Conservation (phyloP, 2,329 filamentous ascomycete species). For the Plectosphaerella plurivora region DNA sequence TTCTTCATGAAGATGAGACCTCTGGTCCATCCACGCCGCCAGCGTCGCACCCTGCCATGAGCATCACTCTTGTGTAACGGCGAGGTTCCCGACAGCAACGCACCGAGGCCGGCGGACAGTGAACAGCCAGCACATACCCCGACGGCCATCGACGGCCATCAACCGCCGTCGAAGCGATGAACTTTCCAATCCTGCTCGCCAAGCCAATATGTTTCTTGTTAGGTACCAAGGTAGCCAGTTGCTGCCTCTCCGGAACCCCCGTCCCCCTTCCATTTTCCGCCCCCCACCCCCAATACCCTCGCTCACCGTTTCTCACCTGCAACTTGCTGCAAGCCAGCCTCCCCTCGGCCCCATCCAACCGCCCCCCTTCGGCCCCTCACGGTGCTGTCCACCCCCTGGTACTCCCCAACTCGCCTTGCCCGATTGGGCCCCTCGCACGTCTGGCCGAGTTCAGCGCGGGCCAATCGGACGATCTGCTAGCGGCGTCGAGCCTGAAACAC, state of each 20-base stretch:
- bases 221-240: no score
- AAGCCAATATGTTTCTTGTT: no score
- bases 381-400: conserved; percentile 5
- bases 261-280: background rate
- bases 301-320: conserved; percentile 5
- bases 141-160: no score
- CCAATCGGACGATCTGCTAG: background rate
- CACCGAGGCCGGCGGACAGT: no score
- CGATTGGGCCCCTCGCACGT: background rate
- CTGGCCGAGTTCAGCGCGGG: background rate
- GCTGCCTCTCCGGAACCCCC: background rate
- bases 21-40: background rate
- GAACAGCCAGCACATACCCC: no score
- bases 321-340: conserved; percentile 4
- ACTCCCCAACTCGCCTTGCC: background rate
- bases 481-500: background rate
- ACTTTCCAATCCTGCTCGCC: no score
- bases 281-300: background rate
- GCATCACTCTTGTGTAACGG: no score
- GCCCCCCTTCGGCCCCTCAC: background rate
- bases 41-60: background rate
- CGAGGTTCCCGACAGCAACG: no score
- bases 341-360: background rate
- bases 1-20: background rate
- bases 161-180: no score